These are phyloP conservation scores for Hysterangium stoloniferum DNA, from an alignment of 768 basidiomycete species.

Conservation along the genomic window DNA sequence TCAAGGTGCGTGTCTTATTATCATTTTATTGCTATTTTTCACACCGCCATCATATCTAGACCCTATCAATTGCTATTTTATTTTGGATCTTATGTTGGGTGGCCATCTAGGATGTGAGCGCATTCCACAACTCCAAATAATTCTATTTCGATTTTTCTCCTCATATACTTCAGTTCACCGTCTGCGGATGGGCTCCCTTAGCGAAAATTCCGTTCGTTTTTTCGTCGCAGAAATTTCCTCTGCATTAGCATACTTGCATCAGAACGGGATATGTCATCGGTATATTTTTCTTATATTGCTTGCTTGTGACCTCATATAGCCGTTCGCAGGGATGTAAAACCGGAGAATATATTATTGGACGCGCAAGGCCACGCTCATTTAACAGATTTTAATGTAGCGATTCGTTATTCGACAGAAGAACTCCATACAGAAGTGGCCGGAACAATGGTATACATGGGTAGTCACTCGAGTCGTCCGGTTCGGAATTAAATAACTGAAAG, in stretches of 20 bases:
- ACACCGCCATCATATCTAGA: background rate
- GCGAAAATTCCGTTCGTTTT: constrained; percentile 71
- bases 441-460: constrained; percentile 97
- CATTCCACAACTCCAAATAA: background rate
- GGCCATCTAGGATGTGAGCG: constrained; percentile 85
- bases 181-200: constrained; percentile 58
- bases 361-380: constrained; percentile 91
- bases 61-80: constrained; percentile 84
- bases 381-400: constrained; percentile 98
- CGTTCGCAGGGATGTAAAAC: constrained; percentile 76
- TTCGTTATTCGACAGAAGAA: constrained; percentile 88
- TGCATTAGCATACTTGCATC: constrained; percentile 84
- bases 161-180: constrained; percentile 51
- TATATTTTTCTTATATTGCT: constrained; percentile 29
- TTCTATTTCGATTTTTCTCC: constrained; percentile 1
- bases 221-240: constrained; percentile 85
- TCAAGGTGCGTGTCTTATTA: constrained; percentile 75
- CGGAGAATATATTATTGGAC: constrained; percentile 94
- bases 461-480: too few relatives aligned
- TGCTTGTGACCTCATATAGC: constrained; percentile 21
- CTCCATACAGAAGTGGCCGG: constrained; percentile 91
- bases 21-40: constrained; percentile 18
- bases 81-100: constrained; percentile 92
- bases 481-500: too few relatives aligned
- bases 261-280: constrained; percentile 92